phyloP scores from a whole-genome alignment of 805 yeast species.

The Metschnikowia borealis region DNA sequence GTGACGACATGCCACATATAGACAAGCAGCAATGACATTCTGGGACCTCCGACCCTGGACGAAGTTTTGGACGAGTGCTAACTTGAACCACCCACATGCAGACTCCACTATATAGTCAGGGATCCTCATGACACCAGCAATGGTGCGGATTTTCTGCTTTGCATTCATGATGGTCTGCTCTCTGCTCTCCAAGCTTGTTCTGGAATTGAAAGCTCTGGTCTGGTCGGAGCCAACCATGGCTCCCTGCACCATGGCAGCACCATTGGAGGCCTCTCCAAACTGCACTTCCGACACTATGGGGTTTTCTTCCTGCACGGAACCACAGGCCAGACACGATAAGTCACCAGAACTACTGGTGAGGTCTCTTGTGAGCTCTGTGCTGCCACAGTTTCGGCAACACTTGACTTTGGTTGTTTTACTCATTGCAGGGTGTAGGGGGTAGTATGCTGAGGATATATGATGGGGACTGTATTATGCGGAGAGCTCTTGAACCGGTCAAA shows the following conservation, averaged over 20 bases:
- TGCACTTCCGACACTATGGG: constrained; percentile 95
- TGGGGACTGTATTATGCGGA: neutral
- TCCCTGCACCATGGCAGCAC: constrained; percentile 96
- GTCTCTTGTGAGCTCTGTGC: constrained; percentile 15
- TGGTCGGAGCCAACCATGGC: constrained; percentile 89
- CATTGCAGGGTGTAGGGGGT: constrained; percentile 3
- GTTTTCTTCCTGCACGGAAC: constrained; percentile 83
- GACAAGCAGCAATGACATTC: constrained; percentile 91
- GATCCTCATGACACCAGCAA: constrained; percentile 74
- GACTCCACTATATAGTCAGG: constrained; percentile 84
- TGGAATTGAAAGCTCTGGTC: constrained; percentile 64
- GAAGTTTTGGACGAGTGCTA: constrained; percentile 82
- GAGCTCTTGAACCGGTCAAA: neutral
- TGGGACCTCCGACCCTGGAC: constrained; percentile 97
- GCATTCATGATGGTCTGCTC: constrained; percentile 89
- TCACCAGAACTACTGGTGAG: constrained; percentile 49
- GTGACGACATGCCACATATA: constrained; percentile 90
- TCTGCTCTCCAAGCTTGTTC: constrained; percentile 75
- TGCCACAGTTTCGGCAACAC: constrained; percentile 16
- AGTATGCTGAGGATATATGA: neutral
- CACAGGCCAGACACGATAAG: constrained; percentile 77
- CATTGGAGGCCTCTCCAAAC: constrained; percentile 86
- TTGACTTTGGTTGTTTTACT: constrained; percentile 9
- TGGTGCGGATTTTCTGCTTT: constrained; percentile 67
- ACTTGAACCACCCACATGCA: constrained; percentile 83